Evolutionary conservation across 306 rosid species (phyloP).

Genomic region (Alnus glutinosa): DNA sequence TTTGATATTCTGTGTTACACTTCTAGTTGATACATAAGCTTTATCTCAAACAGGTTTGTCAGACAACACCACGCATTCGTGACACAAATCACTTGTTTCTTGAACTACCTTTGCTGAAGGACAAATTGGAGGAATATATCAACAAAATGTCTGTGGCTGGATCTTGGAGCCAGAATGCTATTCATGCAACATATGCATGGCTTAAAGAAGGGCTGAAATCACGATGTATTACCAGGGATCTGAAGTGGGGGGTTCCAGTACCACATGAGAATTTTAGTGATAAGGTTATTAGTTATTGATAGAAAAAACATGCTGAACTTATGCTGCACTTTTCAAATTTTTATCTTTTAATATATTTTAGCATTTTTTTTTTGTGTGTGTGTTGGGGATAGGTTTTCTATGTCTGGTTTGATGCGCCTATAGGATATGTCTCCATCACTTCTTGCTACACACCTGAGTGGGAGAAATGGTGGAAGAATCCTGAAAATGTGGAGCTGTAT

Average conservation of each 20-base stretch:
- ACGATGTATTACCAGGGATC: slow-evolving; percentile 92
- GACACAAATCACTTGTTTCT: slow-evolving; percentile 93
- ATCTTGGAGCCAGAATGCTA: slow-evolving; percentile 92
- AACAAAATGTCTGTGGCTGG: slow-evolving; percentile 74
- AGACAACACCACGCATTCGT: slow-evolving; percentile 61
- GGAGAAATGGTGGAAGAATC: slow-evolving; percentile 99
- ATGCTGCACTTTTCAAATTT: not conserved
- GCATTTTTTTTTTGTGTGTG: not conserved
- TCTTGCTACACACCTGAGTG: slow-evolving; percentile 84
- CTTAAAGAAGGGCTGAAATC: slow-evolving; percentile 79
- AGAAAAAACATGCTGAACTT: not conserved
- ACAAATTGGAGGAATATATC: slow-evolving; percentile 66
- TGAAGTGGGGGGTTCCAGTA: slow-evolving; percentile 99
- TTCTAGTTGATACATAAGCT: not conserved
- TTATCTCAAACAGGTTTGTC: slow-evolving; percentile 61
- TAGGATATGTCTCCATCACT: slow-evolving; percentile 91
- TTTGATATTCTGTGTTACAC: not conserved
- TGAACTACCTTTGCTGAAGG: slow-evolving; percentile 82
- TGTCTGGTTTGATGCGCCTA: slow-evolving; percentile 99
- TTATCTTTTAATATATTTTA: not conserved
- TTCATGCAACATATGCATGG: slow-evolving; percentile 89
- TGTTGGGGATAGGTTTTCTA: slow-evolving; percentile 73
- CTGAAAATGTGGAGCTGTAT: slow-evolving; percentile 84
- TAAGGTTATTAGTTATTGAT: slow-evolving; percentile 47
- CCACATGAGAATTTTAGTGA: slow-evolving; percentile 86